Percentiles rank a stretch among this genome's conserved stretches.
Evolutionary conservation across 352 stramenopile species (phyloP).

Genomic region (Globisporangium cystogenes): DNA sequence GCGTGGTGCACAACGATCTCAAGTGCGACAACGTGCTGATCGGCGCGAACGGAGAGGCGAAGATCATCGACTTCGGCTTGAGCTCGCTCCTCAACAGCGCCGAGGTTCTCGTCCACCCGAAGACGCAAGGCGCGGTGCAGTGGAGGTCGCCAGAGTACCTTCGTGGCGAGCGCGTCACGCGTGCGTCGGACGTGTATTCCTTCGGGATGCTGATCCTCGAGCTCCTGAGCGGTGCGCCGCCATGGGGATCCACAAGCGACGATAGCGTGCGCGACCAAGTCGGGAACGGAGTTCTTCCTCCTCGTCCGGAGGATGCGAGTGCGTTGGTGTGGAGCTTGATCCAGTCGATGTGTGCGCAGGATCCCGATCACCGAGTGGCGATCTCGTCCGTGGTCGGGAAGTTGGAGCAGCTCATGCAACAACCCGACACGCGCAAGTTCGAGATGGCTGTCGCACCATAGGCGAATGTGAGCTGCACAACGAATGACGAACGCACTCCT

Average conservation of each 20-base stretch:
- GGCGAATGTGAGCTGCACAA: too few relatives aligned
- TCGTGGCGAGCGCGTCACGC: background rate
- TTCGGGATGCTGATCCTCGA: background rate
- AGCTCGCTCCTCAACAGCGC: constrained; percentile 6
- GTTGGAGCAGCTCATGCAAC: background rate
- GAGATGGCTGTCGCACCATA: too few relatives aligned
- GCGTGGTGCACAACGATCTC: constrained; percentile 4
- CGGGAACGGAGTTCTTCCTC: too few relatives aligned
- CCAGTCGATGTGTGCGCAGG: too few relatives aligned
- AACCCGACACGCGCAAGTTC: background rate
- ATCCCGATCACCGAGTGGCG: too few relatives aligned
- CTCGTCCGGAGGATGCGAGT: too few relatives aligned
- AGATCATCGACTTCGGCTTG: constrained; percentile 12
- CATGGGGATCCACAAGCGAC: too few relatives aligned
- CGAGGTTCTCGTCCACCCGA: background rate
- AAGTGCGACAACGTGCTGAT: constrained; percentile 11
- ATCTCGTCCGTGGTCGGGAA: background rate
- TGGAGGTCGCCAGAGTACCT: constrained; percentile 1
- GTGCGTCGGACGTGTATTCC: background rate
- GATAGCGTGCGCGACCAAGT: background rate
- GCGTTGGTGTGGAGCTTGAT: too few relatives aligned
- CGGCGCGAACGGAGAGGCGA: background rate
- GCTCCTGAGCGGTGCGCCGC: background rate
- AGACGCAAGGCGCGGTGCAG: background rate
- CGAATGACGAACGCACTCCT: too few relatives aligned